These are phyloP conservation scores for Funneliformis caledonium DNA, from an alignment of 371 early-diverging fungal species.

Conservation along the genomic window DNA sequence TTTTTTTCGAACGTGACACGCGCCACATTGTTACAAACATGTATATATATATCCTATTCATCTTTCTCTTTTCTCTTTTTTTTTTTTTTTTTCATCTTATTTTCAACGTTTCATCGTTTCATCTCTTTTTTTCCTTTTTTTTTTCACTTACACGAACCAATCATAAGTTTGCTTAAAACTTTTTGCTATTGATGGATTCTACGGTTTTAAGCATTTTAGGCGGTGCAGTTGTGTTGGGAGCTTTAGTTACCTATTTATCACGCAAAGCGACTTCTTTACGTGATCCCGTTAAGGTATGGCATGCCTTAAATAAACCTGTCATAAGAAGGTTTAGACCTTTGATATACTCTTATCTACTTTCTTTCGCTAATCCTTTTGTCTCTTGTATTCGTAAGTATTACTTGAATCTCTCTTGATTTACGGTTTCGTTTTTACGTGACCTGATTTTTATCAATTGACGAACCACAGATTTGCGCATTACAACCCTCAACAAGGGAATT, in stretches of 20 bases:
- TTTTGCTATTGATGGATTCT: background rate
- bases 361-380: slow-evolving; percentile 18
- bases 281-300: slow-evolving; percentile 21
- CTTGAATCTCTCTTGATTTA: background rate
- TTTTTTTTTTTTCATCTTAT: too few species aligned
- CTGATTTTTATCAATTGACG: too few species aligned
- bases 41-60: too few species aligned
- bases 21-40: background rate
- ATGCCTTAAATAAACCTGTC: background rate
- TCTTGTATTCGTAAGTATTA: slow-evolving; percentile 22
- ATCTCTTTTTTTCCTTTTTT: too few species aligned
- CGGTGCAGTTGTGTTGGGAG: background rate
- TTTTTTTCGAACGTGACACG: too few species aligned
- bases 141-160: too few species aligned
- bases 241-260: background rate
- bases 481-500: slow-evolving; percentile 15
- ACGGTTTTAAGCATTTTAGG: background rate
- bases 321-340: slow-evolving; percentile 20
- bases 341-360: slow-evolving; percentile 17
- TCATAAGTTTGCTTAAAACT: too few species aligned
- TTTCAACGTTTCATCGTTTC: too few species aligned
- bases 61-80: too few species aligned
- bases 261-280: background rate
- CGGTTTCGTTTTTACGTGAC: background rate
- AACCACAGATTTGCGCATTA: slow-evolving; percentile 21